Evolutionary conservation across 768 basidiomycete species (phyloP).

Genomic region (Mycena kentingensis): DNA sequence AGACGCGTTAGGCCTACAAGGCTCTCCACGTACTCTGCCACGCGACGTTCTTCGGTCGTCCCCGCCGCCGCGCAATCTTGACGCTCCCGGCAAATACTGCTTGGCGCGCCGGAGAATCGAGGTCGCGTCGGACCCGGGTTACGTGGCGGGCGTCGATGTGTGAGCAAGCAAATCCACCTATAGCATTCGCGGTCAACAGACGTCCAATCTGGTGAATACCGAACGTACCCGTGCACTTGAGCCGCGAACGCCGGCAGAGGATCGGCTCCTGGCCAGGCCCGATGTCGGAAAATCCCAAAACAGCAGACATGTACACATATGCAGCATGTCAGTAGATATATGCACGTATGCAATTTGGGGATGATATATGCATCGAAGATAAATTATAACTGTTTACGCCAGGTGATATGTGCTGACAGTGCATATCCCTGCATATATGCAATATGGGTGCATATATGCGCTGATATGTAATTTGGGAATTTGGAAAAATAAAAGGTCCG

Average conservation of each 20-base stretch:
- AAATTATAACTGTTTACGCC: too few relatives aligned
- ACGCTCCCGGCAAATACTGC: not conserved
- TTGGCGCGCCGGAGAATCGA: not conserved
- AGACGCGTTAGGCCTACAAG: not conserved
- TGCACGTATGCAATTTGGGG: too few relatives aligned
- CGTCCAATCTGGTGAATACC: not conserved
- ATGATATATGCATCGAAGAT: too few relatives aligned
- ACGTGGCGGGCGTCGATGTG: not conserved
- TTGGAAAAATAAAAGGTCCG: too few relatives aligned
- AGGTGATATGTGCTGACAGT: too few relatives aligned
- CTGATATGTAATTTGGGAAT: too few relatives aligned
- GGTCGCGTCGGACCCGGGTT: not conserved
- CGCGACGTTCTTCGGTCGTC: not conserved
- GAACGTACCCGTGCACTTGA: not conserved
- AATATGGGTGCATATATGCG: too few relatives aligned
- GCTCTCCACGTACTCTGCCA: not conserved
- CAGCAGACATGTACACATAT: too few relatives aligned
- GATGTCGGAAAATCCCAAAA: too few relatives aligned
- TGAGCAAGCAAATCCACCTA: not conserved
- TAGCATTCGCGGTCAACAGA: not conserved
- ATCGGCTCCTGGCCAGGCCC: too few relatives aligned
- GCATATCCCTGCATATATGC: too few relatives aligned
- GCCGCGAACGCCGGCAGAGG: constrained; percentile 8
- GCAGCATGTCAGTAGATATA: too few relatives aligned
- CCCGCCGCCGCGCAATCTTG: not conserved